These are phyloP conservation scores for Boletus vermiculosoides DNA, from an alignment of 768 basidiomycete genomes.

Conservation along the genomic window DNA sequence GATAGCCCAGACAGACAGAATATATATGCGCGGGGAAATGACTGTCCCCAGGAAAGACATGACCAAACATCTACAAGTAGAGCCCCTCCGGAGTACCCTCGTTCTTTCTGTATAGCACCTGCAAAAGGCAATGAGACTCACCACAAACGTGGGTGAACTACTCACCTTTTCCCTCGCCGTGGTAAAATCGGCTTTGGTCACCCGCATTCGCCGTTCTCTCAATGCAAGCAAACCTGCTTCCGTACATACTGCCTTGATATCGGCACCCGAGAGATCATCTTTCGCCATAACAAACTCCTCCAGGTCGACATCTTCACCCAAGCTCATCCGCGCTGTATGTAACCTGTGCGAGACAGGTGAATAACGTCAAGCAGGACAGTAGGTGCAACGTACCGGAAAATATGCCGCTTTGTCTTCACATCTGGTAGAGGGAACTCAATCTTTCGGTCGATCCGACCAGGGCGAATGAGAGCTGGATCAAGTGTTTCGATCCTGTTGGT, in stretches of 20 bases:
- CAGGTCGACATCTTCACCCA: conserved; percentile 83
- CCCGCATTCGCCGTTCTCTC: conserved; percentile 92
- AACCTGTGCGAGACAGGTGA: conserved; percentile 44
- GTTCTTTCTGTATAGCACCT: conserved; percentile 95
- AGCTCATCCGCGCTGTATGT: conserved; percentile 93
- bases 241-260: conserved; percentile 99
- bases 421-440: conserved; percentile 98
- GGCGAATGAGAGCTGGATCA: conserved; percentile 96
- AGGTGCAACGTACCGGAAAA: conserved; percentile 68
- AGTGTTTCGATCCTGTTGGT: conserved; percentile 97
- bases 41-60: conserved; percentile 6
- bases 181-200: conserved; percentile 88
- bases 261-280: conserved; percentile 94
- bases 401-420: conserved; percentile 98
- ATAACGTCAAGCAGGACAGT: neutral
- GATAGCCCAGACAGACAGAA: neutral
- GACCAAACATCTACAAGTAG: conserved; percentile 54
- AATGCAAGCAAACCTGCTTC: conserved; percentile 96
- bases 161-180: conserved; percentile 89
- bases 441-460: conserved; percentile 97
- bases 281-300: conserved; percentile 96
- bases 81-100: conserved; percentile 92
- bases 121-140: conserved; percentile 13
- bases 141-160: neutral
- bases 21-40: neutral